These are phyloP conservation scores for Clitopilus hobsonii DNA, from an alignment of 768 basidiomycete genomes.

Conservation along the genomic window DNA sequence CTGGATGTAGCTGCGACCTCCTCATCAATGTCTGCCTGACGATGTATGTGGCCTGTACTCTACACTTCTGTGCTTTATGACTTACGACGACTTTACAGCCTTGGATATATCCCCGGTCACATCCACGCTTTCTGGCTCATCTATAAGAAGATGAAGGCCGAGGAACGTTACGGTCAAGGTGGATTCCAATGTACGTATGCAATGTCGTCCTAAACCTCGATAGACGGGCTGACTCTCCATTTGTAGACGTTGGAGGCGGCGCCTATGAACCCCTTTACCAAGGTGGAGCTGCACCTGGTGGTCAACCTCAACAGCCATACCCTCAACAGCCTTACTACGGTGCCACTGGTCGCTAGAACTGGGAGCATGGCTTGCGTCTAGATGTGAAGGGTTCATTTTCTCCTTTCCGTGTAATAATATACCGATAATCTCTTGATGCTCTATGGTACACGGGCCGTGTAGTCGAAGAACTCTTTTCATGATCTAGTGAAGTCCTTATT, in stretches of 20 bases:
- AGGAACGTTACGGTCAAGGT: slow-evolving; percentile 74
- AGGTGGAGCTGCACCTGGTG: slow-evolving; percentile 3
- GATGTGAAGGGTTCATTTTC: too few species aligned
- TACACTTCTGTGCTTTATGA: neutral
- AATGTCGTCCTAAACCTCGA: neutral
- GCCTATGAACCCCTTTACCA: slow-evolving; percentile 36
- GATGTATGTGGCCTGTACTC: slow-evolving; percentile 40
- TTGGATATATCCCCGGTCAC: slow-evolving; percentile 75
- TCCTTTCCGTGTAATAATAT: too few species aligned
- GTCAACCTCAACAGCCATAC: slow-evolving; percentile 7
- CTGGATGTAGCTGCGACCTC: slow-evolving; percentile 83
- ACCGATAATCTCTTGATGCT: too few species aligned
- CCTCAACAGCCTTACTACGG: slow-evolving; percentile 36
- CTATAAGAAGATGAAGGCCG: slow-evolving; percentile 85
- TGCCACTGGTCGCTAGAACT: slow-evolving; percentile 33
- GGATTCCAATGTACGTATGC: slow-evolving; percentile 66
- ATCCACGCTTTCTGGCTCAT: slow-evolving; percentile 87
- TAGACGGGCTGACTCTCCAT: neutral
- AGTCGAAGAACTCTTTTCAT: too few species aligned
- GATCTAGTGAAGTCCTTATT: too few species aligned
- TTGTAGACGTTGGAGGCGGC: slow-evolving; percentile 38
- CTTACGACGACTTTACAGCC: slow-evolving; percentile 31
- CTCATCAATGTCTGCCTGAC: slow-evolving; percentile 82
- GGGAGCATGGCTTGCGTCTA: too few species aligned
- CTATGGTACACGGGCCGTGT: too few species aligned